Percentiles rank a stretch among this genome's conserved stretches.
Conservation (phyloP, 2,329 filamentous ascomycete genomes). For the Pseudocercospora pini-densiflorae region DNA sequence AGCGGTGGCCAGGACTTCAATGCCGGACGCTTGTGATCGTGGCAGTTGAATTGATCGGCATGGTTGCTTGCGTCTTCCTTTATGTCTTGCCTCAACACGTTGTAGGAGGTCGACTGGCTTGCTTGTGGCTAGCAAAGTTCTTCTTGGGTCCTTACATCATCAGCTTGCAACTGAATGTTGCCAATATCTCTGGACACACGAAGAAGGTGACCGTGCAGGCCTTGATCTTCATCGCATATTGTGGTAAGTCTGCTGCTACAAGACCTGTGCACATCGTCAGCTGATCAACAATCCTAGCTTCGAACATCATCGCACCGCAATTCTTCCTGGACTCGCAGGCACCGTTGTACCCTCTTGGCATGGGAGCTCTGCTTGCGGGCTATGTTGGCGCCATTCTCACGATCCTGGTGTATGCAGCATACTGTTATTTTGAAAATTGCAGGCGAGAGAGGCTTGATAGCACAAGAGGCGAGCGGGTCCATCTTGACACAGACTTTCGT, state of each 20-base stretch:
- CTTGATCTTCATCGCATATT: conserved; percentile 37
- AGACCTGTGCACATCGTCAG: not conserved
- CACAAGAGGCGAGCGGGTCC: conserved; percentile 13
- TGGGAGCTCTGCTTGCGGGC: conserved; percentile 20
- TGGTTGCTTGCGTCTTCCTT: conserved; percentile 16
- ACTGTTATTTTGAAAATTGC: conserved; percentile 24
- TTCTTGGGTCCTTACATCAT: conserved; percentile 43
- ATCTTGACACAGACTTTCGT: conserved; percentile 15
- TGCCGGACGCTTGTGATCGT: conserved; percentile 14
- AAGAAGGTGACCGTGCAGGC: conserved; percentile 40
- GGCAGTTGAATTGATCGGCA: conserved; percentile 13
- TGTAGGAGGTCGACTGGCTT: conserved; percentile 15
- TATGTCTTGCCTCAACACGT: conserved; percentile 11
- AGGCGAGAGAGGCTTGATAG: conserved; percentile 16
- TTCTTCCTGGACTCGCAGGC: conserved; percentile 21
- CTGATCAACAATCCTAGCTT: not conserved
- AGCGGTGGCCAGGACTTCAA: conserved; percentile 13
- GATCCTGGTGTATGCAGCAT: conserved; percentile 18
- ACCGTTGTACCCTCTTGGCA: conserved; percentile 17
- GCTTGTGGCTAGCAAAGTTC: conserved; percentile 35
- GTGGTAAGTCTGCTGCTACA: conserved; percentile 19
- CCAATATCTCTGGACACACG: conserved; percentile 39
- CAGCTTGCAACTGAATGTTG: conserved; percentile 37
- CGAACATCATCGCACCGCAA: conserved; percentile 28
- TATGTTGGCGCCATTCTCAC: conserved; percentile 22